Base-by-base conservation (phyloP, 345 rosid species). In the Lepidium sativum region DNA sequence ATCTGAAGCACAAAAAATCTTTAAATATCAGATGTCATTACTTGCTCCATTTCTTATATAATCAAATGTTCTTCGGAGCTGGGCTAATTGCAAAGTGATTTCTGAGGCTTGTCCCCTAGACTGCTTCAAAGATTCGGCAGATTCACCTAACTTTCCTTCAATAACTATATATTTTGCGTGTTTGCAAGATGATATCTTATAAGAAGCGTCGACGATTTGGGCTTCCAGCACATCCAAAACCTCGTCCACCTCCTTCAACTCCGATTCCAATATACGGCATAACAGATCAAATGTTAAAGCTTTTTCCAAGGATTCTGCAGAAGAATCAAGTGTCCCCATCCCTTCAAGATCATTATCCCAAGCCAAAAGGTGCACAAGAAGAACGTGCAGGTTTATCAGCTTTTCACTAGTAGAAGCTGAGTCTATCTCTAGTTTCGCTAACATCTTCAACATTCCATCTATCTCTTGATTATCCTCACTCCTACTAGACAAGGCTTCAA, bases 281-380 rank as follows among this genome's bases (percentile, higher is more conserved):
- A 86, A 79, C 25, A 89, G 81, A 78, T 90, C 96, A 77, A 80
- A 79, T 39, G 68, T 50, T 82, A 89, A 76, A 48, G 97, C 86
- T 80, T 84, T 86, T 74, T 83, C 90, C 55, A 80, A 65, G 7
- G 84, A 80, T 35, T 65, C 78, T 63, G 78, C 44, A 4, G 85
- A 75, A 31, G 75, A 65, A 60, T 70, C 79, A 62, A 53, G 74
- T 34, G 69, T 54, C 18, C 77, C 76, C 74, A 76, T 79, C 15
- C 69, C 75, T 61, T 80, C 85, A 41, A 80, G 81, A 65, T 80
- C 88, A 45, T 71, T 75, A 40, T 83, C 86, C 83, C 77, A 66
- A 49, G 90, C 86, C 81, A 88, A 77, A 16, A 90, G 86, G 18
- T 84, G 87, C 92, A 88, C 83, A 54, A 86, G 75, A 31, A 90